phyloP scores from a whole-genome alignment of 306 rosid genomes.

The Cicer bijugum region DNA sequence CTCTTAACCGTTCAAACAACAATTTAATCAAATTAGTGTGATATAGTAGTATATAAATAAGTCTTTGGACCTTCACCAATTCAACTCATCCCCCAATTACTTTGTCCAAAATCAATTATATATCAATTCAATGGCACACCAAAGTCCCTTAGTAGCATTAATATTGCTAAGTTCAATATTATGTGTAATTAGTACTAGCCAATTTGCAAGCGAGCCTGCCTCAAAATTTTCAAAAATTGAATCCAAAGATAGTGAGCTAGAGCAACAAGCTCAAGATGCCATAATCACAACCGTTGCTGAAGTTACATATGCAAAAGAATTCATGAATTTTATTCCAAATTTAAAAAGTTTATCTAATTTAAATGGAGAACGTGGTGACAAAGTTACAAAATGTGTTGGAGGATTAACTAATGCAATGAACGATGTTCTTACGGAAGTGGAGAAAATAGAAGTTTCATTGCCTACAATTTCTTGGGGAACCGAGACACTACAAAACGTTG shows the following conservation, averaged over 20 bases:
- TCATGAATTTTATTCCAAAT: constrained; percentile 10
- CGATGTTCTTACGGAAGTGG: not conserved
- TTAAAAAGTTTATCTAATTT: constrained; percentile 7
- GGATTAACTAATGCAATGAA: constrained; percentile 29
- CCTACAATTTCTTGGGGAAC: not conserved
- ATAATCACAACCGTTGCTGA: constrained; percentile 31
- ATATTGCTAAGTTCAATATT: constrained; percentile 21
- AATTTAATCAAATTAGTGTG: not conserved
- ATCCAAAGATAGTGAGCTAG: not conserved
- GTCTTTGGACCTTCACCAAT: constrained; percentile 15
- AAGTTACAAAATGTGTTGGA: constrained; percentile 36
- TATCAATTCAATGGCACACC: constrained; percentile 27
- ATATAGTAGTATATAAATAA: constrained; percentile 45
- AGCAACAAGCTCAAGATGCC: constrained; percentile 34
- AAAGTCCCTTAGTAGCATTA: constrained; percentile 32
- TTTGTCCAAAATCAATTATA: not conserved
- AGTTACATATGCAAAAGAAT: not conserved
- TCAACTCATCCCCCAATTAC: constrained; percentile 18
- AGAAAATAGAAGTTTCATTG: not conserved
- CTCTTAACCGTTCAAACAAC: constrained; percentile 38
- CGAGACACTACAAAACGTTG: not conserved
- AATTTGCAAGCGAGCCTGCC: not conserved
- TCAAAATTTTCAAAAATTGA: not conserved
- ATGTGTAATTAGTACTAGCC: constrained; percentile 20
- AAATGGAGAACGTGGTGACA: not conserved